Percentiles rank a stretch among this genome's conserved stretches.
These are phyloP conservation scores for Taiozyma sp. DNA, from an alignment of 1,139 yeast genomes.

Conservation along the genomic window DNA sequence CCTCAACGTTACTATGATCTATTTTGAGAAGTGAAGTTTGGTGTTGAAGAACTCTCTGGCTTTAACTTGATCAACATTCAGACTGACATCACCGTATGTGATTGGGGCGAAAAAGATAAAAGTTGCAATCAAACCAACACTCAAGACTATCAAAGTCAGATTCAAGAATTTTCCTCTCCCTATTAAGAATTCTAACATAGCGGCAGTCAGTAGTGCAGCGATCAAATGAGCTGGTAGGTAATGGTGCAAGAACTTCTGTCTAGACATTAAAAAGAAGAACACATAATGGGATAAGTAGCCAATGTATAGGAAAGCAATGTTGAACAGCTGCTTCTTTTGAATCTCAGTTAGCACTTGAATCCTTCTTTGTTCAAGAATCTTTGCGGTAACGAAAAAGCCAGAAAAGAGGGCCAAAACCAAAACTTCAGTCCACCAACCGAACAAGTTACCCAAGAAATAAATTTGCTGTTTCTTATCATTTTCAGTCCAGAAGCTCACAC, in stretches of 20 bases:
- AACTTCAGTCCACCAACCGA: conserved; percentile 91
- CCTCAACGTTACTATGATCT: conserved; percentile 1
- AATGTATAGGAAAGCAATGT: conserved; percentile 76
- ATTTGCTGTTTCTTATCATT: conserved; percentile 65
- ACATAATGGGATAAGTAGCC: conserved; percentile 90
- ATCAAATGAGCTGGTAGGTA: conserved; percentile 94
- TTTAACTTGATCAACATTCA: conserved; percentile 59
- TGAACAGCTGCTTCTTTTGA: conserved; percentile 74
- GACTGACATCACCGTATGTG: conserved; percentile 73
- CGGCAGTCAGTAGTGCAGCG: conserved; percentile 83
- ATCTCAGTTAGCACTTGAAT: conserved; percentile 49
- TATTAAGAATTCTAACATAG: conserved; percentile 71
- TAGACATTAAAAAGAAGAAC: conserved; percentile 87
- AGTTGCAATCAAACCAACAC: conserved; percentile 51
- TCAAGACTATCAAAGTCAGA: conserved; percentile 28
- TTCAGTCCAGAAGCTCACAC: conserved; percentile 96
- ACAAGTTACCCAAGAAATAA: conserved; percentile 82
- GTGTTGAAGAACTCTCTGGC: conserved; percentile 82
- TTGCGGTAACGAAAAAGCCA: conserved; percentile 40
- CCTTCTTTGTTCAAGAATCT: conserved; percentile 78
- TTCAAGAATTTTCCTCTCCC: conserved; percentile 48
- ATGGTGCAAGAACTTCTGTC: conserved; percentile 94
- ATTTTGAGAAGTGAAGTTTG: conserved; percentile 80
- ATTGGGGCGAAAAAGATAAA: conserved; percentile 79
- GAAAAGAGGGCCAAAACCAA: conserved; percentile 60